Percentiles rank a stretch among this genome's conserved stretches.
phyloP scores from a whole-genome alignment of 2,329 filamentous ascomycete species.

The Pseudocercospora crystallina region DNA sequence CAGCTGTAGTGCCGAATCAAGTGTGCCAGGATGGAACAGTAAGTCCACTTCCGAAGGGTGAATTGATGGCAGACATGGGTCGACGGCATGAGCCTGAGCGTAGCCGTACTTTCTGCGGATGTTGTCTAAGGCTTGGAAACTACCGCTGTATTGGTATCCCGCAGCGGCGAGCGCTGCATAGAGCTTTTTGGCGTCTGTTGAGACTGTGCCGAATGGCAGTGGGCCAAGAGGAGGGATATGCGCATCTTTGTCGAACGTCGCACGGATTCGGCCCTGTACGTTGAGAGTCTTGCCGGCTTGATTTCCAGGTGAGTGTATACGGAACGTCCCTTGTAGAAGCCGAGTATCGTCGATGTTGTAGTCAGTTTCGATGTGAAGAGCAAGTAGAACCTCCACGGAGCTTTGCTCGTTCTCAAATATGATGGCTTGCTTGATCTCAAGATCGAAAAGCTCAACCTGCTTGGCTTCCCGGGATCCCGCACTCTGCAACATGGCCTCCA shows the following conservation, averaged over 20 bases:
- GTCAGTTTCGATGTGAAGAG: constrained; percentile 3
- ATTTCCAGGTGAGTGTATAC: constrained; percentile 4
- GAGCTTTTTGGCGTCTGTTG: too few relatives aligned
- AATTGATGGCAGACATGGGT: too few relatives aligned
- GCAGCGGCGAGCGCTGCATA: too few relatives aligned
- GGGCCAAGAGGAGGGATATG: too few relatives aligned
- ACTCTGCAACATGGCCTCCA: constrained; percentile 20
- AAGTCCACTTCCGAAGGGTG: too few relatives aligned
- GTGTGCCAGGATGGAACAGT: constrained; percentile 9
- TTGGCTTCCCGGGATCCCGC: constrained; percentile 3
- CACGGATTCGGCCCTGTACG: too few relatives aligned
- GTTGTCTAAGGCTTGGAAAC: constrained; percentile 9
- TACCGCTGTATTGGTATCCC: too few relatives aligned
- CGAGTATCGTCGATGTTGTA: constrained; percentile 6
- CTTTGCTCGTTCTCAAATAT: constrained; percentile 20
- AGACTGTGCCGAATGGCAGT: too few relatives aligned
- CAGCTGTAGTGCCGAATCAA: constrained; percentile 5
- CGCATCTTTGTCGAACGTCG: too few relatives aligned
- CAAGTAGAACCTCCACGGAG: not conserved
- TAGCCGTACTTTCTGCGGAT: not conserved
- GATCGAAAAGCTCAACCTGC: constrained; percentile 2
- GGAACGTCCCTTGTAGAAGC: constrained; percentile 8
- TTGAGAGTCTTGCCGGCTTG: too few relatives aligned
- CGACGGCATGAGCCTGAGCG: not conserved
- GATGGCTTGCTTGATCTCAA: constrained; percentile 20